phyloP scores from a whole-genome alignment of 805 yeast species.

The Kuraishia piskuri region DNA sequence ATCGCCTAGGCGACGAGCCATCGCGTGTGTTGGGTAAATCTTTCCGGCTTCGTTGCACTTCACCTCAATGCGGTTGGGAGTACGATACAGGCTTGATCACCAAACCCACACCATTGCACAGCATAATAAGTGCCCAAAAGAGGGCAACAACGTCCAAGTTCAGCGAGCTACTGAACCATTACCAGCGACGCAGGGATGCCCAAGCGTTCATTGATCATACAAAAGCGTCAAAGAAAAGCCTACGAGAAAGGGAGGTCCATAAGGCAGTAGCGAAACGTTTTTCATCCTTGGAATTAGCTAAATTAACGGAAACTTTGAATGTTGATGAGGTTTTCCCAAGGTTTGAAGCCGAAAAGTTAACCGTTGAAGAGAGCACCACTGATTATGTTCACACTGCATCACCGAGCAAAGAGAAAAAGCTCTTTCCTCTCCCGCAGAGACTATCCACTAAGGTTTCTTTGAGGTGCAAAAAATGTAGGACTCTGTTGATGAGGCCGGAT shows the following conservation, averaged over 20 bases:
- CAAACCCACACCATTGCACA: slow-evolving; percentile 31
- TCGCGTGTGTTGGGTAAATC: slow-evolving; percentile 20
- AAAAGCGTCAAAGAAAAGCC: neutral
- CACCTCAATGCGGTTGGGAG: slow-evolving; percentile 20
- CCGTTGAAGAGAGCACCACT: slow-evolving; percentile 6
- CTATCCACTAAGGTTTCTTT: slow-evolving; percentile 9
- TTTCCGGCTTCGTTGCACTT: slow-evolving; percentile 29
- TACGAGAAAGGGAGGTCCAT: neutral
- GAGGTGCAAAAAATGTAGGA: slow-evolving; percentile 16
- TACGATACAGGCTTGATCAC: slow-evolving; percentile 27
- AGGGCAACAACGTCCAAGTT: slow-evolving; percentile 6
- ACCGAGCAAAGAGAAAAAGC: neutral
- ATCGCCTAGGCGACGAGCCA: slow-evolving; percentile 4
- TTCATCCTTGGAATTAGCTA: neutral
- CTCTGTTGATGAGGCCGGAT: slow-evolving; percentile 10
- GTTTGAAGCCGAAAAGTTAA: slow-evolving; percentile 5
- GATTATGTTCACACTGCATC: slow-evolving; percentile 1
- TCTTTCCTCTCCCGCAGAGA: slow-evolving; percentile 12
- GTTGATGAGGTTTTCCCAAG: neutral
- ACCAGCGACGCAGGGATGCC: neutral
- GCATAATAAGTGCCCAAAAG: slow-evolving; percentile 16
- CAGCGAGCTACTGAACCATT: slow-evolving; percentile 9
- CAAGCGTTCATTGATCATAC: neutral
- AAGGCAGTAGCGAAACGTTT: neutral
- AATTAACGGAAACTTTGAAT: neutral